Evolutionary conservation across 495 filamentous ascomycete species (phyloP).

Genomic region (Penicillium verhagenii): DNA sequence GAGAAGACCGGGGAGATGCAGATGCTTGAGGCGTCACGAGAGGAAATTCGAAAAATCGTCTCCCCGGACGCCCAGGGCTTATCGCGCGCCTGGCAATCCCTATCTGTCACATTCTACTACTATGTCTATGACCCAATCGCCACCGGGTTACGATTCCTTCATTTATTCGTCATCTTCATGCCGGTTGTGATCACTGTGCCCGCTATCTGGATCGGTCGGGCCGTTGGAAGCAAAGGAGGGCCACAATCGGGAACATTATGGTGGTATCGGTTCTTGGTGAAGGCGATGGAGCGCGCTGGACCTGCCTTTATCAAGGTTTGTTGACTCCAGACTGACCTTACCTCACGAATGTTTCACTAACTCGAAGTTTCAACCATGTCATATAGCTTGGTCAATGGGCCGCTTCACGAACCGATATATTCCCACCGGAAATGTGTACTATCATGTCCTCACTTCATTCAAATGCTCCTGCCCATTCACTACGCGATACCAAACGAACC

Average conservation of each 20-base stretch:
- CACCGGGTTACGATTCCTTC: slow-evolving; percentile 81
- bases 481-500: slow-evolving; percentile 74
- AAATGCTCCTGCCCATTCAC: slow-evolving; percentile 85
- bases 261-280: slow-evolving; percentile 93
- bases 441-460: slow-evolving; percentile 96
- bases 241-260: slow-evolving; percentile 79
- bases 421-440: slow-evolving; percentile 88
- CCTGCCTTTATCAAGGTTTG: slow-evolving; percentile 96
- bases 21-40: slow-evolving; percentile 78
- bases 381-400: slow-evolving; percentile 96
- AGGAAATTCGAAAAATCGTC: slow-evolving; percentile 69
- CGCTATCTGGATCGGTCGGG: slow-evolving; percentile 71
- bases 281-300: slow-evolving; percentile 88
- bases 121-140: slow-evolving; percentile 85
- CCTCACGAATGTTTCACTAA: neutral
- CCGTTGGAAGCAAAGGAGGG: slow-evolving; percentile 57
- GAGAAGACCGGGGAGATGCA: slow-evolving; percentile 74
- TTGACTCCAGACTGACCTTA: neutral
- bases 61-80: slow-evolving; percentile 58
- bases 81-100: slow-evolving; percentile 47
- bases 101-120: slow-evolving; percentile 62
- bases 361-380: neutral
- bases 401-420: slow-evolving; percentile 94
- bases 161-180: slow-evolving; percentile 84
- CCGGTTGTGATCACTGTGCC: slow-evolving; percentile 83